Evolutionary conservation across 2,329 filamentous ascomycete species (phyloP).

Genomic region (Colletotrichum camelliae): DNA sequence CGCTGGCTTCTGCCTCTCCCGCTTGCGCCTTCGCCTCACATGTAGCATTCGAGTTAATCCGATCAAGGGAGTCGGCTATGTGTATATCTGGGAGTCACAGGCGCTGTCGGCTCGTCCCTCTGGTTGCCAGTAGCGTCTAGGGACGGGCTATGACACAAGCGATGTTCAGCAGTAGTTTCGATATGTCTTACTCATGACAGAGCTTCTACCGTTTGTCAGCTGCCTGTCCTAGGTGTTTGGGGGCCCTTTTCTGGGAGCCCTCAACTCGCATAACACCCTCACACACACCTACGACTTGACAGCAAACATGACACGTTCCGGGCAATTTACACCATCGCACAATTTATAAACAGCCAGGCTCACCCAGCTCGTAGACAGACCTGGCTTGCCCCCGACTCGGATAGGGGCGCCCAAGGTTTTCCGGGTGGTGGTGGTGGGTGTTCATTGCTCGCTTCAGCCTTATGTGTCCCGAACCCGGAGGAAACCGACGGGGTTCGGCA

Average conservation of each 20-base stretch:
- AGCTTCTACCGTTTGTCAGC: not conserved
- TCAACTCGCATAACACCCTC: not conserved
- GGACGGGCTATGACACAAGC: not conserved
- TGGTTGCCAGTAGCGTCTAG: not conserved
- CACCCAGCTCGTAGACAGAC: not conserved
- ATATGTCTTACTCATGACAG: not conserved
- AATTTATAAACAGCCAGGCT: not conserved
- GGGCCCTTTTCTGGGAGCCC: not conserved
- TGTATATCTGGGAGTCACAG: not conserved
- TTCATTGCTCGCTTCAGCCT: not conserved
- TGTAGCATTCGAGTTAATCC: not conserved
- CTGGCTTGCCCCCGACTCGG: not conserved
- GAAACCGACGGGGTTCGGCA: not conserved
- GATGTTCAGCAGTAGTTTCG: not conserved
- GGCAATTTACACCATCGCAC: not conserved
- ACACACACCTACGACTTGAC: not conserved
- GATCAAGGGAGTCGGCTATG: not conserved
- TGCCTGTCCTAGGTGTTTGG: not conserved
- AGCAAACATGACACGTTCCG: not conserved
- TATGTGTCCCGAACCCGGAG: not conserved
- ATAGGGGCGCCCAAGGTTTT: not conserved
- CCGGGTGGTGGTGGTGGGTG: not conserved
- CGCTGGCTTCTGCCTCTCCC: conserved; percentile 8
- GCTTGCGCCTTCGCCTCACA: not conserved
- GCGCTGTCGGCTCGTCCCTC: not conserved